A percentile compares a stretch with the other conserved stretches of the same genome.
These are phyloP conservation scores for Luvunga scandens DNA, from an alignment of 345 rosid species.

Conservation along the genomic window DNA sequence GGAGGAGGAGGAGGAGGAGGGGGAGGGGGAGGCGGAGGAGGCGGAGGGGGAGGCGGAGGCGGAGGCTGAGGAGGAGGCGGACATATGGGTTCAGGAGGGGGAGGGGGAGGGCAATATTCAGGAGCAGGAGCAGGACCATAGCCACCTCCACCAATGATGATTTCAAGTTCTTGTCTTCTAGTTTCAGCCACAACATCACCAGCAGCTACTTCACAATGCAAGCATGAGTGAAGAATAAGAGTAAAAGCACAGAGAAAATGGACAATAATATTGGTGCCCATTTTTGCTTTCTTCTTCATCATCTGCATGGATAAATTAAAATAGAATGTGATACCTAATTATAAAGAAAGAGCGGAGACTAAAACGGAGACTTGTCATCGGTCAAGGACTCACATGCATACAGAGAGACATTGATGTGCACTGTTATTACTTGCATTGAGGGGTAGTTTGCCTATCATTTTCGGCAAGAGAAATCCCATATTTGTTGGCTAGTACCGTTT, in stretches of 20 bases:
- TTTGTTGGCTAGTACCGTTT: not conserved
- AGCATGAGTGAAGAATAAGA: not conserved
- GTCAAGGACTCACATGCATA: not conserved
- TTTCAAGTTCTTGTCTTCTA: conserved; percentile 24
- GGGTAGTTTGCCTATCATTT: conserved; percentile 7
- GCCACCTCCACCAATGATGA: conserved; percentile 16
- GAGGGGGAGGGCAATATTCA: conserved; percentile 2
- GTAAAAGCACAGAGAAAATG: not conserved
- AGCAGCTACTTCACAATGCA: not conserved
- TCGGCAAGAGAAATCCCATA: not conserved
- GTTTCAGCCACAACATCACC: not conserved
- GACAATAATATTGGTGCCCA: conserved; percentile 11
- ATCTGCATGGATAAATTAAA: not conserved
- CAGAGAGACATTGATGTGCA: not conserved
- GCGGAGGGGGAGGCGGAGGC: rapidly evolving
- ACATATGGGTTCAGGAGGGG: not conserved
- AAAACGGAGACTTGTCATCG: not conserved
- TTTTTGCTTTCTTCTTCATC: not conserved
- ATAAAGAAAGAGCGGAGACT: not conserved
- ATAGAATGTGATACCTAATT: not conserved
- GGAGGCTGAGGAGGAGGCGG: not conserved
- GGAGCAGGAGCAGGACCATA: conserved; percentile 15
- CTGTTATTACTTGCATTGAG: not conserved
- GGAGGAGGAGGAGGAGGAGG: rapidly evolving
- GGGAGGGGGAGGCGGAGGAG: rapidly evolving